Evolutionary conservation across 2,329 filamentous ascomycete genomes (phyloP).

Genomic region (Tricladium varicosporioides): DNA sequence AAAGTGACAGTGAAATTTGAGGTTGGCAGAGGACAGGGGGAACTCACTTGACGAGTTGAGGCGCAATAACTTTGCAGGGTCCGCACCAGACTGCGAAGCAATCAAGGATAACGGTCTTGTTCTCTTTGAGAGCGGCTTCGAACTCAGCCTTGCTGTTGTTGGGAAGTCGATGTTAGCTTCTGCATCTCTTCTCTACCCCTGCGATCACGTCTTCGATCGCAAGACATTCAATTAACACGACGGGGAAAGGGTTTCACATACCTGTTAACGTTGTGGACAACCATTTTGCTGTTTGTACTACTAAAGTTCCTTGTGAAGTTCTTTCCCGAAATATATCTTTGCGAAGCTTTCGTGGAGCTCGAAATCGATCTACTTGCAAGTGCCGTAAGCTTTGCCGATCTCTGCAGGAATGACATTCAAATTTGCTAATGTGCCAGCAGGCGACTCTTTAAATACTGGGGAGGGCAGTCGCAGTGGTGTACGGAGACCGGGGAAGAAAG

Average conservation of each 20-base stretch:
- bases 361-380: slow-evolving; percentile 11
- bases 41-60: slow-evolving; percentile 64
- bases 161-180: slow-evolving; percentile 22
- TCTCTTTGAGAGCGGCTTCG: slow-evolving; percentile 49
- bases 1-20: not conserved
- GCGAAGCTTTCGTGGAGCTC: not conserved
- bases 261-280: slow-evolving; percentile 44
- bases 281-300: slow-evolving; percentile 42
- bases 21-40: slow-evolving; percentile 17
- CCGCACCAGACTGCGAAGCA: slow-evolving; percentile 91
- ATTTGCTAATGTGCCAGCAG: not conserved
- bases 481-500: not conserved
- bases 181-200: slow-evolving; percentile 1
- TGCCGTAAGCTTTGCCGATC: slow-evolving; percentile 16
- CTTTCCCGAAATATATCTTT: not conserved
- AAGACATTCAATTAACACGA: not conserved
- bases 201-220: not conserved
- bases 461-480: not conserved
- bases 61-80: slow-evolving; percentile 89
- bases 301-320: slow-evolving; percentile 31
- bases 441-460: not conserved
- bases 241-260: slow-evolving; percentile 24
- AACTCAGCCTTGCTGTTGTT: slow-evolving; percentile 56
- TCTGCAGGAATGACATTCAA: slow-evolving; percentile 21
- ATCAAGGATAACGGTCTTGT: slow-evolving; percentile 74